Evolutionary conservation across 345 rosid species (phyloP).

Genomic region (Linum trigynum): DNA sequence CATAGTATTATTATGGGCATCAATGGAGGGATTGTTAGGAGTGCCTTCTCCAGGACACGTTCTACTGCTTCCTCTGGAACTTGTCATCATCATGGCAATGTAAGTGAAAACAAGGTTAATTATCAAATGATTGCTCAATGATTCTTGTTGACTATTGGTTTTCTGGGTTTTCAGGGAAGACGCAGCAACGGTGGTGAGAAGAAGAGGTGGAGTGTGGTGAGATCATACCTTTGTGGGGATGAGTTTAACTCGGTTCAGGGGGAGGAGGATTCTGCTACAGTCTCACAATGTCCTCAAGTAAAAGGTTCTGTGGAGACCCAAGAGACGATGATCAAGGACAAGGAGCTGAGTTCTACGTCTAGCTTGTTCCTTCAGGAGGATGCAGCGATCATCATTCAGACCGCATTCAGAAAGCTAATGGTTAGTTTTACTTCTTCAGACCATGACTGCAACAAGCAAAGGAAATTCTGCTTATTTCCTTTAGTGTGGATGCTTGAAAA

Average conservation of each 20-base stretch:
- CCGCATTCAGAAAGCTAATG: conserved; percentile 56
- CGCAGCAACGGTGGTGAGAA: conserved; percentile 34
- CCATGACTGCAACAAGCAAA: neutral
- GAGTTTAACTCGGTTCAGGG: conserved; percentile 68
- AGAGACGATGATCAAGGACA: conserved; percentile 17
- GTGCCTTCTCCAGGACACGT: conserved; percentile 57
- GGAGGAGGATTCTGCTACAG: conserved; percentile 59
- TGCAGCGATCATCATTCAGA: conserved; percentile 63
- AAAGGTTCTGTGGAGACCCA: conserved; percentile 15
- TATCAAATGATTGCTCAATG: neutral
- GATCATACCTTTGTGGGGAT: conserved; percentile 68
- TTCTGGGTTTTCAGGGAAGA: conserved; percentile 34
- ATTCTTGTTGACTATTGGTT: neutral
- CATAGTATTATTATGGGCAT: conserved; percentile 45
- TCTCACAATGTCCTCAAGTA: conserved; percentile 27
- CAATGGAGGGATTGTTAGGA: conserved; percentile 54
- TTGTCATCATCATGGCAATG: conserved; percentile 28
- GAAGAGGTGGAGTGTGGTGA: conserved; percentile 57
- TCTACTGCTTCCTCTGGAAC: conserved; percentile 18
- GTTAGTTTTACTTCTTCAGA: conserved; percentile 23
- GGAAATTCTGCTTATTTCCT: neutral
- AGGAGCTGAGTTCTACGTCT: conserved; percentile 40
- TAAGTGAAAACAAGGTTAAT: conserved; percentile 19
- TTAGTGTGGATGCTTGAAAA: neutral
- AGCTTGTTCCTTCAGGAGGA: conserved; percentile 49